These are phyloP conservation scores for Isabelozyma pseudorhagii DNA, from an alignment of 805 yeast genomes.

Conservation along the genomic window DNA sequence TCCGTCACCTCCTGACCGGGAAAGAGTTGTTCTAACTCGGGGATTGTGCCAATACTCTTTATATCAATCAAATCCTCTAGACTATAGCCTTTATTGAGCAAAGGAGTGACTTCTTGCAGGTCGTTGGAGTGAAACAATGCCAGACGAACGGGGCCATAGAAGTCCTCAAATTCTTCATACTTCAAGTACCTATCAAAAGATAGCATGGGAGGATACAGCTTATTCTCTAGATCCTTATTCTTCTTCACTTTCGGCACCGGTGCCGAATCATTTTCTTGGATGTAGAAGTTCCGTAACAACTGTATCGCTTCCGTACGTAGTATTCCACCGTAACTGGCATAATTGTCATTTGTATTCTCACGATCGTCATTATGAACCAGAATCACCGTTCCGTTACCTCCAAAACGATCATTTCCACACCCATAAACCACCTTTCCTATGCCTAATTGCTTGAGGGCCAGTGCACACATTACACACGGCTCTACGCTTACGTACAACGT, in stretches of 20 bases:
- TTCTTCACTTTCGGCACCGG: constrained; percentile 78
- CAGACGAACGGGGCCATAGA: constrained; percentile 40
- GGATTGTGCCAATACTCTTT: constrained; percentile 8
- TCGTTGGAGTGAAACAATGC: constrained; percentile 6
- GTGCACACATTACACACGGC: constrained; percentile 98
- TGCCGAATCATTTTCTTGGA: constrained; percentile 80
- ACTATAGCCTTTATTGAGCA: constrained; percentile 16
- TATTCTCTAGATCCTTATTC: constrained; percentile 55
- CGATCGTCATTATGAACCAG: constrained; percentile 32
- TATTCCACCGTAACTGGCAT: constrained; percentile 72
- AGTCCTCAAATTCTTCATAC: constrained; percentile 44
- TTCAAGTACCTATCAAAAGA: constrained; percentile 53
- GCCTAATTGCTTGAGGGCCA: constrained; percentile 79
- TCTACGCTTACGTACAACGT: constrained; percentile 92
- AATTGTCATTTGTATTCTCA: constrained; percentile 24
- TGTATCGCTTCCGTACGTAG: constrained; percentile 78
- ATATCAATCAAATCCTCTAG: constrained; percentile 11
- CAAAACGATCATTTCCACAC: constrained; percentile 92
- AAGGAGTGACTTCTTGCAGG: constrained; percentile 24
- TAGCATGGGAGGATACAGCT: constrained; percentile 57
- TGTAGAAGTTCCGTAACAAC: constrained; percentile 76
- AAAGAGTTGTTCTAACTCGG: constrained; percentile 7
- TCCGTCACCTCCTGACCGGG: constrained; percentile 5
- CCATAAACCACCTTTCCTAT: constrained; percentile 79
- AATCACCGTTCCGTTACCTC: constrained; percentile 91